Base-by-base conservation (phyloP, 2,329 filamentous ascomycete species). In the Cercospora janseana region DNA sequence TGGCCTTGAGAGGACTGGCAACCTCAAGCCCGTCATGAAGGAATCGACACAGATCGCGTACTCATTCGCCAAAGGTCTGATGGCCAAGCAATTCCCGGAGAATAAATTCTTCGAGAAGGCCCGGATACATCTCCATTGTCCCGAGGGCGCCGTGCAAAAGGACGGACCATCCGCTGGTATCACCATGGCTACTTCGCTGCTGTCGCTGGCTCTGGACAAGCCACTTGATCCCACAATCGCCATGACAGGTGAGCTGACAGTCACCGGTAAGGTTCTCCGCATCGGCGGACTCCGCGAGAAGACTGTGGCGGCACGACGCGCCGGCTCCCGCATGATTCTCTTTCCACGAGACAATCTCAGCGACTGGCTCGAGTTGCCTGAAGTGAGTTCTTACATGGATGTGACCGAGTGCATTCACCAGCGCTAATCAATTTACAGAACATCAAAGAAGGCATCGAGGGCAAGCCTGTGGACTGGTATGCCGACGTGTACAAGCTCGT, bases 31-130 rank as follows among this genome's bases (percentile, higher is more conserved):
- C 12, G 93, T 98, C 29, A 98, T 98, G 94, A 97, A 96, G 73
- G 93, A 98, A 72, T 96, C 91, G 2, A 93, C 90, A 0, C 78
- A 83, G 2, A 96, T 98, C 58, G 94, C 93, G 38, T 97, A 98
- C 75, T 95, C 89, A 0, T 98, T 95, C 65, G 85, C 89, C 63
- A 97, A 97, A 74, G 85, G 89, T 1, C 77, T 92, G 52, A 84
- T 97, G 79, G 90, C 86, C 6, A 85, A 83, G 65, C 75, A 87
- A 31, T 98, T 91, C 74, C 85, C 90, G 0, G 84, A 89, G 51
- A 98, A 98, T 71, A 82, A 84, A 68, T 98, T 97, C 77, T 95
- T 98, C 64, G 89, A 97, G 66, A 91, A 93, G 73, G 93, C 92
- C 7, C 89, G 87, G 72, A 81, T 98, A 67, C 93, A 98, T 71